These are phyloP conservation scores for Trichoderma sp. DNA, from an alignment of 2,329 filamentous ascomycete species.

Conservation along the genomic window DNA sequence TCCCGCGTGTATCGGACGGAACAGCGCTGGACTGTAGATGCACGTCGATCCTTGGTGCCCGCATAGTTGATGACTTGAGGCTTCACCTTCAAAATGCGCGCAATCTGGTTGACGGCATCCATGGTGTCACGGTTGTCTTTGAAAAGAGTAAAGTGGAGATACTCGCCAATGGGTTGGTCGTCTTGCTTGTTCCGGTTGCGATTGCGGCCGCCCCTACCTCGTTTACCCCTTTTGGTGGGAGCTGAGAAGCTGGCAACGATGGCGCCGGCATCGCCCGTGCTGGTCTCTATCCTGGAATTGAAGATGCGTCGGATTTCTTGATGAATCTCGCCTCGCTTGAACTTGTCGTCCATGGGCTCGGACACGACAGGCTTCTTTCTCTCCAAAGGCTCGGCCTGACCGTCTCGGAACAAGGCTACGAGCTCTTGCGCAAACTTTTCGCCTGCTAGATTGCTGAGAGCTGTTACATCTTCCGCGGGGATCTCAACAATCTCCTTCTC, in stretches of 20 bases:
- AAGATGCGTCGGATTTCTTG: conserved; percentile 77
- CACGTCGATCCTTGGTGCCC: conserved; percentile 88
- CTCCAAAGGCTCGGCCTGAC: conserved; percentile 36
- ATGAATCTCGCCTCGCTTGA: conserved; percentile 52
- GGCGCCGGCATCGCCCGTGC: conserved; percentile 59
- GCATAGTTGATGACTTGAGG: conserved; percentile 73
- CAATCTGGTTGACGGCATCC: conserved; percentile 79
- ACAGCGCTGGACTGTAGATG: conserved; percentile 80
- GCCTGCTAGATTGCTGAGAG: conserved; percentile 45
- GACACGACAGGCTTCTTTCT: conserved; percentile 42
- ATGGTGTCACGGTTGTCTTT: conserved; percentile 98
- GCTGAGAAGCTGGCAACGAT: conserved; percentile 68
- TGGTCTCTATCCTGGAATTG: conserved; percentile 73
- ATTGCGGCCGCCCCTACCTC: conserved; percentile 32
- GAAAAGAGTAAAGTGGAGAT: conserved; percentile 87
- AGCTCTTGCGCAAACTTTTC: conserved; percentile 44
- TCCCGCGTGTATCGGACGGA: conserved; percentile 59
- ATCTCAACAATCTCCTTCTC: conserved; percentile 32
- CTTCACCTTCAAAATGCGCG: conserved; percentile 72
- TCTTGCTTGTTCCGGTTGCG: conserved; percentile 31
- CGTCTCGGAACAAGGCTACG: conserved; percentile 44
- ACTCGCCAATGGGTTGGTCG: conserved; percentile 55
- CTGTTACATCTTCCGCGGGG: conserved; percentile 37
- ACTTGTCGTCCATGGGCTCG: conserved; percentile 47
- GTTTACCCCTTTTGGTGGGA: conserved; percentile 40